Evolutionary conservation across 306 rosid genomes (phyloP).

Genomic region (Cucumis melo): DNA sequence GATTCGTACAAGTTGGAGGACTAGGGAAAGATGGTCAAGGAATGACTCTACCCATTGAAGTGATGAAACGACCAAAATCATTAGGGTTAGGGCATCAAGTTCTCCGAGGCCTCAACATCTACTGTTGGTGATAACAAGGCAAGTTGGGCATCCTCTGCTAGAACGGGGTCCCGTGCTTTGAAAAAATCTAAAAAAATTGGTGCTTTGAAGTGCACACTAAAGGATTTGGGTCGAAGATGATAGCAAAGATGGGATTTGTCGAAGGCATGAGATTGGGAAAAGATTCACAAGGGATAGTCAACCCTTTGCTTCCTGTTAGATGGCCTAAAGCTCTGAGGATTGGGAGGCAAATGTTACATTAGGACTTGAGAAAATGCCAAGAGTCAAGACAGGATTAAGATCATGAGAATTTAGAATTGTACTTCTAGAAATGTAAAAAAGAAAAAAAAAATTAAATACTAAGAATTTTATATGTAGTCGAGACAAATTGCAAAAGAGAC

Average conservation of each 20-base stretch:
- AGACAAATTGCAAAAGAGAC: too few species aligned
- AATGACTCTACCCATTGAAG: too few species aligned
- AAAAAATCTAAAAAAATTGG: conserved; percentile 26
- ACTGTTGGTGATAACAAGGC: conserved; percentile 10
- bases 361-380: too few species aligned
- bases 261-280: conserved; percentile 72
- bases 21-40: conserved; percentile 22
- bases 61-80: too few species aligned
- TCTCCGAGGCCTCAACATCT: conserved; percentile 19
- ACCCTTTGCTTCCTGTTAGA: conserved; percentile 53
- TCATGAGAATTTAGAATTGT: too few species aligned
- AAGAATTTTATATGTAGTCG: too few species aligned
- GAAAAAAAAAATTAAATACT: too few species aligned
- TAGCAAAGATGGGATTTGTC: conserved; percentile 86
- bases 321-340: conserved; percentile 58
- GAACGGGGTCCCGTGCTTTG: not conserved
- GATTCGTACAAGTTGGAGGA: conserved; percentile 62
- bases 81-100: conserved; percentile 19
- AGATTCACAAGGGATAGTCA: conserved; percentile 64
- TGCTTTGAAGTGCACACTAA: conserved; percentile 65
- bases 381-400: too few species aligned
- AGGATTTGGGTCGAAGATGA: conserved; percentile 86
- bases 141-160: not conserved
- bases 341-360: conserved; percentile 56
- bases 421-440: not conserved